Conservation (phyloP, 2,329 filamentous ascomycete species). For the Torrubiella hemipterigena region DNA sequence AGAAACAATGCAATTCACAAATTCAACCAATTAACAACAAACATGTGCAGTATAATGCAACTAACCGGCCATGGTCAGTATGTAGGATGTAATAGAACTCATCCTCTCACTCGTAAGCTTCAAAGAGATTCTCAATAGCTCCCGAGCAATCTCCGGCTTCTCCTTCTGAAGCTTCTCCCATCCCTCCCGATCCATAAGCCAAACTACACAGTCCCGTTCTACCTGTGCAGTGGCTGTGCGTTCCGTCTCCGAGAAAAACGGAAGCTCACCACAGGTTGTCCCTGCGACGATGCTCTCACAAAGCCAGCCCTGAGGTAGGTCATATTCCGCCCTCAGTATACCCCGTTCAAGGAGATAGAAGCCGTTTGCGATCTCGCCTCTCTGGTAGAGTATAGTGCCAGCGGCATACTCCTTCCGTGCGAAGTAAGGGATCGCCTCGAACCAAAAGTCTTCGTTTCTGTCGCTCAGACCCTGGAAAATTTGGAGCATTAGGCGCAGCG, state of each 20-base stretch:
- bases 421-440: conserved; percentile 67
- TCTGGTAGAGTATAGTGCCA: conserved; percentile 64
- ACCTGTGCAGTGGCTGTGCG: conserved; percentile 79
- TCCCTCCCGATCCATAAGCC: conserved; percentile 60
- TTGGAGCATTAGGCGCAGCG: conserved; percentile 81
- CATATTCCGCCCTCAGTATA: conserved; percentile 81
- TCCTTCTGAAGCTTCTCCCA: conserved; percentile 64
- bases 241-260: conserved; percentile 86
- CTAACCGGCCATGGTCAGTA: conserved; percentile 36
- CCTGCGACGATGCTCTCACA: conserved; percentile 89
- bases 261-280: conserved; percentile 88
- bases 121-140: conserved; percentile 75
- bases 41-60: no score
- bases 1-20: background rate
- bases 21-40: background rate
- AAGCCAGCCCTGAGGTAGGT: conserved; percentile 77
- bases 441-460: conserved; percentile 94
- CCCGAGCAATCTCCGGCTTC: conserved; percentile 67
- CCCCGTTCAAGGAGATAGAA: conserved; percentile 90
- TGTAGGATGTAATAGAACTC: conserved; percentile 51
- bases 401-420: conserved; percentile 51
- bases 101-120: conserved; percentile 93
- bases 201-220: conserved; percentile 71
- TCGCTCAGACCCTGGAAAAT: conserved; percentile 84
- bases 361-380: conserved; percentile 64